Evolutionary conservation across 768 basidiomycete species (phyloP), one percentile per base, ranked within the genome.

Genomic region (Lactarius vividus): DNA sequence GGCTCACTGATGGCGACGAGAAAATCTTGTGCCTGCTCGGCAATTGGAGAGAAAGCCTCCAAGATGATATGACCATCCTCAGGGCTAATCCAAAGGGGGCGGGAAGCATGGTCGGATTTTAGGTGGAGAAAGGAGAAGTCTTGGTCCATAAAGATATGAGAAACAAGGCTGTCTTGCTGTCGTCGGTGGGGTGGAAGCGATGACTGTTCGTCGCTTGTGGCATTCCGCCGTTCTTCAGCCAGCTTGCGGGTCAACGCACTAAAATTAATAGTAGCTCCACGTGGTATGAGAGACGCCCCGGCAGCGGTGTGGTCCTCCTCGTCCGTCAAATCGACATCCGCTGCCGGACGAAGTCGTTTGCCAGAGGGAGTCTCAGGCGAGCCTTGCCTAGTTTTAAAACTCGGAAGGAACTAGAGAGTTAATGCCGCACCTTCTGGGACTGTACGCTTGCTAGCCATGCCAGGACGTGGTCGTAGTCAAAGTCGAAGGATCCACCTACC

Each of bases 1-100:
- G 97, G 97, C 78, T 99, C 97, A 72, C 94, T 93, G 58, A 99
- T 98, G 44, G 97, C 96, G 53, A 96, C 93, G 54, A 99, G 83
- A 73, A 99, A 98, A 74, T 99, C 97, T 77, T 98, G 97, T 4
- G 97, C 97, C 77, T 96, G 94, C 73, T 96, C 94, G 26, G 96
- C 96, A 68, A 98, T 95, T 4, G 97, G 94, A 28, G 94, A 95
- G 76, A 99, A 99, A 0, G 94, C 94, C 77, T 99, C 97, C 39
- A 99, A 86, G 67, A 98, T 98, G 72, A 98, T 98, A 70, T 91
- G 88, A 0, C 89, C 89, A 74, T 94, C 90, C 70, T 92, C 89
- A 7, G 94, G 94, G 71, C 89, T 92, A 69, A 99, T 98, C 96
- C 96, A 99, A 20, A 98, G 79, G 18, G 97, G 97, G 55, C 97